Conservation (phyloP, 2,329 filamentous ascomycete species). For the Xylaria sp. region DNA sequence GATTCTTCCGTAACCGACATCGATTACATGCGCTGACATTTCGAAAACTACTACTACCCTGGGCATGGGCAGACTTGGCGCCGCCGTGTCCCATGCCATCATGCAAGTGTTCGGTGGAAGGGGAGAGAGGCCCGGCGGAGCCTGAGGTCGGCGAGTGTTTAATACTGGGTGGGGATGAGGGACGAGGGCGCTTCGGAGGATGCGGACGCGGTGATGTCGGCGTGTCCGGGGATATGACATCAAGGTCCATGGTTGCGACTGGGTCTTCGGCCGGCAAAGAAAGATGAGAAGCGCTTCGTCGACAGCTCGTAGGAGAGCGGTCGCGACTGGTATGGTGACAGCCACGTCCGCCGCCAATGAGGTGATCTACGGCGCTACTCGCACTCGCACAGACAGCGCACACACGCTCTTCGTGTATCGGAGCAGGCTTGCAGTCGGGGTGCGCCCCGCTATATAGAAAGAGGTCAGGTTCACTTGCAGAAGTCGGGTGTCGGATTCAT, state of each 20-base stretch:
- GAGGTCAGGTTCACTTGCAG: slow-evolving; percentile 29
- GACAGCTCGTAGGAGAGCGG: not conserved
- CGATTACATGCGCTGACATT: slow-evolving; percentile 96
- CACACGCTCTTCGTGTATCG: slow-evolving; percentile 5
- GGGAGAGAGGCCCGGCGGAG: slow-evolving; percentile 50
- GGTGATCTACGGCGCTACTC: slow-evolving; percentile 18
- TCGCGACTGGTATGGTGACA: not conserved
- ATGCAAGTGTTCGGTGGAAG: slow-evolving; percentile 46
- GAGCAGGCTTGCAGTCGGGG: not conserved
- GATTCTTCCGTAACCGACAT: slow-evolving; percentile 90
- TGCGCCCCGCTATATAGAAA: slow-evolving; percentile 26
- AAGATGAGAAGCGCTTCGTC: slow-evolving; percentile 9
- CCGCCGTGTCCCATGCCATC: slow-evolving; percentile 46
- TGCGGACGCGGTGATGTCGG: slow-evolving; percentile 62
- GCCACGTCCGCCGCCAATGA: slow-evolving; percentile 7
- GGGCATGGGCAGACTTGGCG: slow-evolving; percentile 63
- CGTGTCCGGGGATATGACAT: slow-evolving; percentile 57
- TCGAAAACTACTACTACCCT: slow-evolving; percentile 73
- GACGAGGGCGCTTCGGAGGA: slow-evolving; percentile 67
- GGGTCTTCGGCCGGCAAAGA: not conserved
- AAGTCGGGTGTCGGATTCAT: slow-evolving; percentile 27
- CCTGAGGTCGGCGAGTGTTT: slow-evolving; percentile 55
- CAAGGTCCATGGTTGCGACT: slow-evolving; percentile 31
- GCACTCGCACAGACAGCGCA: slow-evolving; percentile 8
- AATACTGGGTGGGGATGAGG: slow-evolving; percentile 57